Percentiles rank a stretch among this genome's conserved stretches.
phyloP scores from a whole-genome alignment of 495 filamentous ascomycete species.

The Acidiella bohemica region DNA sequence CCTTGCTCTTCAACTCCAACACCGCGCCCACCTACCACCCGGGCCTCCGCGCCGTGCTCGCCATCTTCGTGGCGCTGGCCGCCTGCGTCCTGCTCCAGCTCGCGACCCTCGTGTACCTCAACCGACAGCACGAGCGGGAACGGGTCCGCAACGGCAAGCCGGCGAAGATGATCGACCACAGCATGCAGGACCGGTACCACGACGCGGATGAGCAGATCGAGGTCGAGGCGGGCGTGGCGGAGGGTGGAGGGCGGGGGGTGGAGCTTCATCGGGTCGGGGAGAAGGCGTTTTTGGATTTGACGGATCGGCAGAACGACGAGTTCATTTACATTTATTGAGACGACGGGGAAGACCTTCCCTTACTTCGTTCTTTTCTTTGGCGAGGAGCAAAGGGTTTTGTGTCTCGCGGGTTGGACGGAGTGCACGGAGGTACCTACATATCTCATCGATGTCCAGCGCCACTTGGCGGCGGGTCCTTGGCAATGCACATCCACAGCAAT shows the following conservation, averaged over 20 bases:
- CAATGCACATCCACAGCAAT: no score
- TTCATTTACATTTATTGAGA: constrained; percentile 57
- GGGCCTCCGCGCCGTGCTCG: constrained; percentile 41
- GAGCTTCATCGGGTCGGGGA: constrained; percentile 16
- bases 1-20: constrained; percentile 33
- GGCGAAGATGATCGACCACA: constrained; percentile 40
- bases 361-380: no score
- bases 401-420: no score
- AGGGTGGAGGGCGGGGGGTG: constrained; percentile 19
- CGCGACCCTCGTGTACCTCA: constrained; percentile 39
- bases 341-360: no score
- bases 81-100: constrained; percentile 39
- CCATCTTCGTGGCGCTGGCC: constrained; percentile 41
- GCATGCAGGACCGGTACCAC: constrained; percentile 36
- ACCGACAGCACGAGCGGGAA: constrained; percentile 38
- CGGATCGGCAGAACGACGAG: constrained; percentile 52
- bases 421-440: no score
- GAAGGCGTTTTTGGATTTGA: constrained; percentile 42
- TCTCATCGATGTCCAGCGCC: no score
- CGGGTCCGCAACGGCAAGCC: constrained; percentile 45
- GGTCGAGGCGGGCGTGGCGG: constrained; percentile 16
- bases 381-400: no score
- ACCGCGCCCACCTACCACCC: constrained; percentile 40
- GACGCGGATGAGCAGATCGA: constrained; percentile 21
- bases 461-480: no score